Conservation (phyloP, 1,284 basidiomycete genomes). For the Tremellales sp. region DNA sequence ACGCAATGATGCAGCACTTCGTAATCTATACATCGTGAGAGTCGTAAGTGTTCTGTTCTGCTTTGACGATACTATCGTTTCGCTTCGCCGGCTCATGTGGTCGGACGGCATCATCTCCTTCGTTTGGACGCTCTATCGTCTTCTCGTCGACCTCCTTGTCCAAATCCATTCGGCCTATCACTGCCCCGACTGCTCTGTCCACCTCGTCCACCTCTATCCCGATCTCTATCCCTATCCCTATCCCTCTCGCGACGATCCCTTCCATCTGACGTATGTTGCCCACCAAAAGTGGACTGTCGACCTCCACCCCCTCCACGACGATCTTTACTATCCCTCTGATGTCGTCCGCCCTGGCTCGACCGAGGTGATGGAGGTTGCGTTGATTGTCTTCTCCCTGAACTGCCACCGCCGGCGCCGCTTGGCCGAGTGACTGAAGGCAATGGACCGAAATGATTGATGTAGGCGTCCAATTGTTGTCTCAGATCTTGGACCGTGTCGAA, state of each 20-base stretch:
- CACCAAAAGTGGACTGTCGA: not conserved
- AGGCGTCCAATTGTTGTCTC: conserved; percentile 24
- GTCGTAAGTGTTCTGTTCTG: no score
- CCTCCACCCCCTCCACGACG: not conserved
- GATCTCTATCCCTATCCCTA: conserved; percentile 1
- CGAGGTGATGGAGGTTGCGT: not conserved
- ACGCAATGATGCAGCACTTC: no score
- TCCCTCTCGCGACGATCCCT: conserved; percentile 2
- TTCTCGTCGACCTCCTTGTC: not conserved
- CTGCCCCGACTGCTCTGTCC: not conserved
- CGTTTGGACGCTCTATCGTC: conserved; percentile 12
- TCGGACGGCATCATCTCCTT: not conserved
- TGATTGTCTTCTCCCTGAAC: not conserved
- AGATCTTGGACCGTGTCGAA: conserved; percentile 25
- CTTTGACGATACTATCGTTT: no score
- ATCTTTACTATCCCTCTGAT: not conserved
- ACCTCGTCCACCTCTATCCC: not conserved
- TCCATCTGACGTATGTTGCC: no score
- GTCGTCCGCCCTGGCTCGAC: not conserved
- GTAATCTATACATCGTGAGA: no score
- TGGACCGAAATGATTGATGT: conserved; percentile 12
- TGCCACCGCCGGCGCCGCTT: not conserved
- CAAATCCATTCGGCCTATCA: not conserved
- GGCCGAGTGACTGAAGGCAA: not conserved
- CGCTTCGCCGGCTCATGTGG: not conserved